Evolutionary conservation across 257 asterid genomes (phyloP).

Genomic region (Solanum lycopersicoides): DNA sequence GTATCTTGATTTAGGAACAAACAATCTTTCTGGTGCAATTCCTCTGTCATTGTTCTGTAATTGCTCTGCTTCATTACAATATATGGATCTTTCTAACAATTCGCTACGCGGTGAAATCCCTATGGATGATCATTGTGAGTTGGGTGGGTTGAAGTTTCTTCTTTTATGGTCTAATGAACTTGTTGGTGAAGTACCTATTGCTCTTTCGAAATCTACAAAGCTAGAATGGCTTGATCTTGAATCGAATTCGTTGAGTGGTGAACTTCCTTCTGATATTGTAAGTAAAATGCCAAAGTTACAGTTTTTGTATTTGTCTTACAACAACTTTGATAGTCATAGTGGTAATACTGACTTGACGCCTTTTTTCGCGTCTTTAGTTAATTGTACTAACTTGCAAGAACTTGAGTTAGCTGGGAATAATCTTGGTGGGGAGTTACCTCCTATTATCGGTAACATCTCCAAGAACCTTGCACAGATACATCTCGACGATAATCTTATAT

Average conservation of each 20-base stretch:
- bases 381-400: conserved; percentile 55
- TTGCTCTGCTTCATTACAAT: conserved; percentile 35
- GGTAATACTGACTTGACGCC: conserved; percentile 47
- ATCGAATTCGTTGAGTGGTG: conserved; percentile 50
- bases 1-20: conserved; percentile 67
- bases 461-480: conserved; percentile 38
- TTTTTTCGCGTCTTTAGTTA: conserved; percentile 44
- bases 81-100: conserved; percentile 75
- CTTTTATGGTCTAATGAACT: conserved; percentile 77
- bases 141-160: conserved; percentile 42
- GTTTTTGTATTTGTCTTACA: conserved; percentile 56
- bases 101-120: conserved; percentile 58
- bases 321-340: conserved; percentile 46
- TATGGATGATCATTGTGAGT: conserved; percentile 25
- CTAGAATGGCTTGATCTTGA: conserved; percentile 79
- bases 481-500: conserved; percentile 48
- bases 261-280: conserved; percentile 42
- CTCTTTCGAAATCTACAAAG: conserved; percentile 49
- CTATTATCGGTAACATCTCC: conserved; percentile 58
- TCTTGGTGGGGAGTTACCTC: conserved; percentile 66
- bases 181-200: conserved; percentile 42
- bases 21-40: conserved; percentile 45
- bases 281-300: conserved; percentile 36
- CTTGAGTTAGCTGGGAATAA: conserved; percentile 58
- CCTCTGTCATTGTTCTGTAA: conserved; percentile 51